Conservation (phyloP, 2,329 filamentous ascomycete genomes). For the Zymoseptoria ardabiliae region DNA sequence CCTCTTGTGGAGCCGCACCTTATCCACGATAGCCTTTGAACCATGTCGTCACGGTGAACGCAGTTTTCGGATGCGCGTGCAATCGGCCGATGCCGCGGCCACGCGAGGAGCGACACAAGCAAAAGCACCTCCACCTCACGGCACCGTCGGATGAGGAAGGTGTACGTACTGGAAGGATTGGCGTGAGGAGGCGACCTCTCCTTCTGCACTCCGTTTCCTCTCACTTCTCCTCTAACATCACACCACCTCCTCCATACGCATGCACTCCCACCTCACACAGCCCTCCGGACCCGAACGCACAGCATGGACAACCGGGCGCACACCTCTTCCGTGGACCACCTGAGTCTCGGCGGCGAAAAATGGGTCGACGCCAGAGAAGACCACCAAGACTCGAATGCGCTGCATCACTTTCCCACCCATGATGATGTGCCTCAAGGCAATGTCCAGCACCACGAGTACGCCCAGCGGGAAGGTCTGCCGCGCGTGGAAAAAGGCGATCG, state of each 20-base stretch:
- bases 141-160: neutral
- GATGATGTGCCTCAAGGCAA: neutral
- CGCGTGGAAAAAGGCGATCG: neutral
- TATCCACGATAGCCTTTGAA: neutral
- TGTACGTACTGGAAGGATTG: neutral
- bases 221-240: neutral
- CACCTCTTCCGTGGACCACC: neutral
- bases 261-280: neutral
- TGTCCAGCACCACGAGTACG: neutral
- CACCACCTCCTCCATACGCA: neutral
- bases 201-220: neutral
- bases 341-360: neutral
- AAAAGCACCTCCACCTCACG: neutral
- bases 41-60: neutral
- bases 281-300: neutral
- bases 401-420: neutral
- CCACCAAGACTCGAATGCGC: neutral
- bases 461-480: neutral
- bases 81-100: neutral
- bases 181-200: neutral
- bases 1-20: neutral
- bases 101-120: neutral
- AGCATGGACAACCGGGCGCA: conserved; percentile 1
- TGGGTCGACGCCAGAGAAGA: neutral
- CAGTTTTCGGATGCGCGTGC: neutral